These are phyloP conservation scores for Fraxinus latifolia DNA, from an alignment of 305 asterid genomes.

Conservation along the genomic window DNA sequence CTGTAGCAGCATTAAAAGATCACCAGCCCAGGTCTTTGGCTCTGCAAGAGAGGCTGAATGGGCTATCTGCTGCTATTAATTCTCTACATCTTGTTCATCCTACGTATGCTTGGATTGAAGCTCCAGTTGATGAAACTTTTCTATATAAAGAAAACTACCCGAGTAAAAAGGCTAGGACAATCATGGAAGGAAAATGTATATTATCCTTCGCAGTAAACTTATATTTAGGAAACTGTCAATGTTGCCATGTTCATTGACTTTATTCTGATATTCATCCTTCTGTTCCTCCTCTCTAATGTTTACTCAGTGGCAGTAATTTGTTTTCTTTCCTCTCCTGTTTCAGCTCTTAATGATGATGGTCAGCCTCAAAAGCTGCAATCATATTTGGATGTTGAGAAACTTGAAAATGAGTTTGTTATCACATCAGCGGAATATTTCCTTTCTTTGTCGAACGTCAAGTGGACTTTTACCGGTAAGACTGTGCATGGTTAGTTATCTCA, in stretches of 20 bases:
- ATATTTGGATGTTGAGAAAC: conserved; percentile 70
- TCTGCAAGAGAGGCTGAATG: conserved; percentile 87
- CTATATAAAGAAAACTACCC: conserved; percentile 55
- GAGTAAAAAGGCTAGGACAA: conserved; percentile 74
- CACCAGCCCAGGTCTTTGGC: conserved; percentile 52
- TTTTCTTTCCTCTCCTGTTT: conserved; percentile 18
- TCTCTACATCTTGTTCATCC: conserved; percentile 94
- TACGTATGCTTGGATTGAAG: conserved; percentile 87
- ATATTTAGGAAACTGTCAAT: neutral
- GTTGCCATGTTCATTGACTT: conserved; percentile 8
- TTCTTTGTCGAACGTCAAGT: conserved; percentile 61
- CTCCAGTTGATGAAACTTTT: conserved; percentile 47
- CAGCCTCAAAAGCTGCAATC: conserved; percentile 50
- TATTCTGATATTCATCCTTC: conserved; percentile 15
- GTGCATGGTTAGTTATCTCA: conserved; percentile 9
- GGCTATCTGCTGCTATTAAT: conserved; percentile 82
- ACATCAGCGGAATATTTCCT: conserved; percentile 73
- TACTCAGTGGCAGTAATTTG: neutral
- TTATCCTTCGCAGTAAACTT: conserved; percentile 22
- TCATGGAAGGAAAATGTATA: conserved; percentile 59
- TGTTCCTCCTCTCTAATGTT: conserved; percentile 19
- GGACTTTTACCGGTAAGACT: conserved; percentile 67
- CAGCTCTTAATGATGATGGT: conserved; percentile 59
- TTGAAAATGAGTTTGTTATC: conserved; percentile 79
- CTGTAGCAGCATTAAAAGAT: conserved; percentile 64